A percentile compares a stretch with the other conserved stretches of the same genome.
Evolutionary conservation across 2,329 filamentous ascomycete species (phyloP).

Genomic region (Sordariomycetes sp.): DNA sequence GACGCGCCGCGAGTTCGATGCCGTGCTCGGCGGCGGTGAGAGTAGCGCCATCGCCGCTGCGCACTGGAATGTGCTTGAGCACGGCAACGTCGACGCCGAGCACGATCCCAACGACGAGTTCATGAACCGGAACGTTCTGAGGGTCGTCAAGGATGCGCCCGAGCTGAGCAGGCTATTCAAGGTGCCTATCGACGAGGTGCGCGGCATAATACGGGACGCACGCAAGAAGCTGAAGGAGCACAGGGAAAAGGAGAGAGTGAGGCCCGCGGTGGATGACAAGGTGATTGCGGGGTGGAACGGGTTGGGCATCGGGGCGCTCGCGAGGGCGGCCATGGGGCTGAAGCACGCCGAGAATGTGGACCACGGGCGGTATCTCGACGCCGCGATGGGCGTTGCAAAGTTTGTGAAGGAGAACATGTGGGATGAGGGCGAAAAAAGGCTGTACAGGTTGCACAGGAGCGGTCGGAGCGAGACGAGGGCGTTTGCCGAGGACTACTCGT

Average conservation of each 20-base stretch:
- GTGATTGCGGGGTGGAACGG: slow-evolving; percentile 82
- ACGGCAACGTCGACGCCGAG: slow-evolving; percentile 73
- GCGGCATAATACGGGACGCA: slow-evolving; percentile 52
- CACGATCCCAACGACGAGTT: slow-evolving; percentile 91
- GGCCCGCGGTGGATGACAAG: slow-evolving; percentile 76
- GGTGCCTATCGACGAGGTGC: slow-evolving; percentile 55
- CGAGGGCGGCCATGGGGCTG: slow-evolving; percentile 60
- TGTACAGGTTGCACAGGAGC: slow-evolving; percentile 65
- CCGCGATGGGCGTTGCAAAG: slow-evolving; percentile 52
- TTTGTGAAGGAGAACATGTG: slow-evolving; percentile 69
- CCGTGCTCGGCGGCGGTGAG: slow-evolving; percentile 41
- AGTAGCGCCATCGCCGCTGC: slow-evolving; percentile 61
- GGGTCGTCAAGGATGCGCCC: slow-evolving; percentile 51
- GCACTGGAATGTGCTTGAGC: slow-evolving; percentile 71
- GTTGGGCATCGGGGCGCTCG: slow-evolving; percentile 71
- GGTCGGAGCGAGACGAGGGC: slow-evolving; percentile 44
- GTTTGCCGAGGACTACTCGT: slow-evolving; percentile 93
- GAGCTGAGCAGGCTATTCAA: slow-evolving; percentile 66
- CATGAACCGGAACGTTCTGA: slow-evolving; percentile 81
- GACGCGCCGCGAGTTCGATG: slow-evolving; percentile 77
- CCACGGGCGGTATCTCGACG: slow-evolving; percentile 45
- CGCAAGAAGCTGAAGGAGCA: slow-evolving; percentile 56
- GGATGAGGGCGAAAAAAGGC: slow-evolving; percentile 42
- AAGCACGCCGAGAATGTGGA: slow-evolving; percentile 41
- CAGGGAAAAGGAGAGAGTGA: slow-evolving; percentile 59